Evolutionary conservation across 345 rosid genomes (phyloP).

Genomic region (Cardiospermum halicacabum): DNA sequence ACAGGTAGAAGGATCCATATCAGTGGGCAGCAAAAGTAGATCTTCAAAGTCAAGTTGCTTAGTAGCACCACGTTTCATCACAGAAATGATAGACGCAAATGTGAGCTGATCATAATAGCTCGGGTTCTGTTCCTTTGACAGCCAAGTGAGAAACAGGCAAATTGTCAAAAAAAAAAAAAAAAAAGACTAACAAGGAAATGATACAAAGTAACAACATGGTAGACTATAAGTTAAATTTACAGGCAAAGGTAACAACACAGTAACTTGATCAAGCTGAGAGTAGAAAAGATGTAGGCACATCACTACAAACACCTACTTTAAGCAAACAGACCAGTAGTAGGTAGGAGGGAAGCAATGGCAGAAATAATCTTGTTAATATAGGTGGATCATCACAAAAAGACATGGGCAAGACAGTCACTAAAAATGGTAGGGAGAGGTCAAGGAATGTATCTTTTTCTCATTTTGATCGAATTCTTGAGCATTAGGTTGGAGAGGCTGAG

Average conservation of each 20-base stretch:
- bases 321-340: no score
- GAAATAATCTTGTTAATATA: no score
- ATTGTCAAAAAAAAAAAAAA: background rate
- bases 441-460: no score
- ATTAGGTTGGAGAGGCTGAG: no score
- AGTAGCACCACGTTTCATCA: constrained; percentile 54
- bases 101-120: constrained; percentile 60
- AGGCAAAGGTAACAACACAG: background rate
- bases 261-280: background rate
- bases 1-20: constrained; percentile 72
- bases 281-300: no score
- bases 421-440: no score
- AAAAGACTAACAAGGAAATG: background rate
- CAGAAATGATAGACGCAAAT: constrained; percentile 52
- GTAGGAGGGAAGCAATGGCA: no score
- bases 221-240: background rate
- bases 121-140: constrained; percentile 36
- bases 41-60: constrained; percentile 87
- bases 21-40: constrained; percentile 63
- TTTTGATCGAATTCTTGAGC: no score
- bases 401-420: no score
- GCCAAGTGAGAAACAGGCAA: constrained; percentile 6
- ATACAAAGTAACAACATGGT: background rate
- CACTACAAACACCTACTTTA: no score
- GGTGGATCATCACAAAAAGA: no score